Percentiles rank a stretch among this genome's conserved stretches.
phyloP scores from a whole-genome alignment of 345 rosid genomes.

The Odontarrhena argentea region DNA sequence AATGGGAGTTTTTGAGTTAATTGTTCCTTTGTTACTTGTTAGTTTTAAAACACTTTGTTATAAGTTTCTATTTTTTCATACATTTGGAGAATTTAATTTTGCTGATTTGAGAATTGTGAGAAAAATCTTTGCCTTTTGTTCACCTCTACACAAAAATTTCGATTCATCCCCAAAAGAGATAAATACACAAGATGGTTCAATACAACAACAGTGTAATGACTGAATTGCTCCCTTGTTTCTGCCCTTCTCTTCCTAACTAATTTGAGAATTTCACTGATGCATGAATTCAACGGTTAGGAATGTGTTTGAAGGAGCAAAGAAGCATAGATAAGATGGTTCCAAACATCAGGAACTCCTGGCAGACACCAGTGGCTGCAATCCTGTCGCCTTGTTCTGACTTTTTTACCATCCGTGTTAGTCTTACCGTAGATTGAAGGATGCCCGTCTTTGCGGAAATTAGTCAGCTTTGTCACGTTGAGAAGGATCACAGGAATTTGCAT shows the following conservation, averaged over 20 bases:
- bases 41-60: constrained; percentile 13
- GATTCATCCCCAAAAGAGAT: neutral
- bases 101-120: constrained; percentile 16
- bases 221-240: constrained; percentile 10
- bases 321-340: constrained; percentile 92
- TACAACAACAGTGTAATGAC: neutral
- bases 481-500: constrained; percentile 63
- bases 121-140: constrained; percentile 10
- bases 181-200: neutral
- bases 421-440: constrained; percentile 85
- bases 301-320: constrained; percentile 49
- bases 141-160: neutral
- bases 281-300: constrained; percentile 4
- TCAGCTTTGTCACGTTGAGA: constrained; percentile 77
- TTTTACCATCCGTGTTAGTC: constrained; percentile 45
- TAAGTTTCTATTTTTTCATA: constrained; percentile 26
- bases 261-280: neutral
- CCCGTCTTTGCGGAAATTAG: constrained; percentile 91
- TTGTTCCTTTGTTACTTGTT: constrained; percentile 24
- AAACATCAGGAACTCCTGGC: constrained; percentile 90
- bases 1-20: constrained; percentile 4
- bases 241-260: neutral
- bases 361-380: constrained; percentile 99
- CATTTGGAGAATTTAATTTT: neutral
- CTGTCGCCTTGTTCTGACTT: constrained; percentile 53